Base-by-base conservation (phyloP, 768 basidiomycete genomes). In the Suillus subaureus region DNA sequence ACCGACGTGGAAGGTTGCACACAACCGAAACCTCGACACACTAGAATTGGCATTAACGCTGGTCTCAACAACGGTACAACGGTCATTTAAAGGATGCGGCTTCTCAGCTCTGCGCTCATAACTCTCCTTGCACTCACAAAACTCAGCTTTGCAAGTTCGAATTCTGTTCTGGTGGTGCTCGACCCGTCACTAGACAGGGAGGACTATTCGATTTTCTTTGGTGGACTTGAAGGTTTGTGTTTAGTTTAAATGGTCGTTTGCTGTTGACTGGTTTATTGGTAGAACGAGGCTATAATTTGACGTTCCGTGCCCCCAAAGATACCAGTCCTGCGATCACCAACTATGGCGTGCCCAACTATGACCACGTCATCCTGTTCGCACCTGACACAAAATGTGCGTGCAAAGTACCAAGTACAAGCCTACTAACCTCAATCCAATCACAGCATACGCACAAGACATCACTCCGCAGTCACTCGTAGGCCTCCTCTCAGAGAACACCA, bases 251-350 rank as follows among this genome's bases (percentile, higher is more conserved):
- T 21, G 9, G 1, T 21, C 33, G 8, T 26, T 7, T 6, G 18
- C 7, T 45, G 6, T 11, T 21, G 3, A n/a, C 60, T 15, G 6
- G 49, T 56, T 57, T 31, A 37, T 65, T 42, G 42, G 12, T 71
- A 96, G 93, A 87, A 57, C 82, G 88, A 67, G 97, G 97, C 11
- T 97, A 92, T 77, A 82, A 92, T 61, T 80, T 98, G 55, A 95
- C 92, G 0, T 95, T 96, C 82, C 90, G 96, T 61, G 82, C 84
- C 26, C 93, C 96, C 18, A 93, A 89, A 76, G 92, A 91, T 61
- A 85, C 86, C 54, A 79, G 78, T 56, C 91, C 93, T 12, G 77
- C 83, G 28, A 77, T 95, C 47, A 80, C 90, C 28, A 82, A 89
- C 71, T 88, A 90, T 74, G 93, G 88, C 70, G 84, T 90, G 26